Percentiles rank a stretch among this genome's conserved stretches.
phyloP scores from a whole-genome alignment of 257 asterid species.

The Fraxinus pennsylvanica region DNA sequence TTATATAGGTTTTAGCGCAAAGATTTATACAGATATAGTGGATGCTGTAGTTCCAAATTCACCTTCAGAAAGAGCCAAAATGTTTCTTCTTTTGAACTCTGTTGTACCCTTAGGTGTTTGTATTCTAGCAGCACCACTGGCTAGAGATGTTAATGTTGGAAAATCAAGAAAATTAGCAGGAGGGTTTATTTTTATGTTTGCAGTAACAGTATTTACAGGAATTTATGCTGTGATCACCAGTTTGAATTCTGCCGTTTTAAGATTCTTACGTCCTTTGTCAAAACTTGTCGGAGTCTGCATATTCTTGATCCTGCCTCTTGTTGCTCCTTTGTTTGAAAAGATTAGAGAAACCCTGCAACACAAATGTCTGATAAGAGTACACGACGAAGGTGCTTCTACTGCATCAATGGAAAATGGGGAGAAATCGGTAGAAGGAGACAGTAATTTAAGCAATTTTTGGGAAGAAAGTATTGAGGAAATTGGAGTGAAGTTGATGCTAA shows the following conservation, averaged over 20 bases:
- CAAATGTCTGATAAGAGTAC: conserved; percentile 53
- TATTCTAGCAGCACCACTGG: conserved; percentile 37
- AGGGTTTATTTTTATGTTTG: conserved; percentile 60
- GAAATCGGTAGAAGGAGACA: conserved; percentile 8
- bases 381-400: conserved; percentile 23
- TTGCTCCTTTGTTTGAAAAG: conserved; percentile 48
- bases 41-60: conserved; percentile 33
- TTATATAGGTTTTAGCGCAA: conserved; percentile 66
- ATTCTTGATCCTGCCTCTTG: conserved; percentile 42
- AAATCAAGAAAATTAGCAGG: conserved; percentile 47
- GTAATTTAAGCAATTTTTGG: not conserved
- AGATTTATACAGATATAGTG: conserved; percentile 51
- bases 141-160: conserved; percentile 33
- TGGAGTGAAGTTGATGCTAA: conserved; percentile 51
- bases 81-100: conserved; percentile 54
- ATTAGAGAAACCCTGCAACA: conserved; percentile 38
- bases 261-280: conserved; percentile 9
- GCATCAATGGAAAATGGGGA: conserved; percentile 15
- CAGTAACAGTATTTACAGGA: conserved; percentile 52
- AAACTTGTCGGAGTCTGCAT: conserved; percentile 39
- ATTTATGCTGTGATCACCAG: conserved; percentile 58
- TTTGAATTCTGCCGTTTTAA: conserved; percentile 25
- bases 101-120: conserved; percentile 49
- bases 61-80: conserved; percentile 38
- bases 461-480: conserved; percentile 46